Evolutionary conservation across 805 yeast species (phyloP).

Genomic region (Zygosaccharomyces pseudorouxii): DNA sequence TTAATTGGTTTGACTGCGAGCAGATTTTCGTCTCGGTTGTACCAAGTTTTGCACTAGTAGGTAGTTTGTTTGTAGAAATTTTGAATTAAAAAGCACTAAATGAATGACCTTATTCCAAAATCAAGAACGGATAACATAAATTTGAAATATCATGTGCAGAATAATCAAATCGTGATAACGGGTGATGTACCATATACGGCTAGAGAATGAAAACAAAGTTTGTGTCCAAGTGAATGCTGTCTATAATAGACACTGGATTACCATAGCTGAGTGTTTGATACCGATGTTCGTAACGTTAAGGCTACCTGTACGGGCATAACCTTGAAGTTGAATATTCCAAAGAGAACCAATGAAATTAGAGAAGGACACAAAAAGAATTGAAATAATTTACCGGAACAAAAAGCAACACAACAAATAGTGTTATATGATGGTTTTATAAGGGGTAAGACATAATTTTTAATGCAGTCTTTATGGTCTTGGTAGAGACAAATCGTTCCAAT

Average conservation of each 20-base stretch:
- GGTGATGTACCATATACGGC: conserved; percentile 38
- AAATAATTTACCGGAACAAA: conserved; percentile 26
- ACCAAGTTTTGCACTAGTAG: conserved; percentile 19
- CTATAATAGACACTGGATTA: conserved; percentile 38
- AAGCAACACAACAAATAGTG: not conserved
- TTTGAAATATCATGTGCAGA: conserved; percentile 43
- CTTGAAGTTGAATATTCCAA: conserved; percentile 40
- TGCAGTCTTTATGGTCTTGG: conserved; percentile 8
- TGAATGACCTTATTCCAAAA: too few species aligned
- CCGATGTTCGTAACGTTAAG: conserved; percentile 41
- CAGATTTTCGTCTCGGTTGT: conserved; percentile 18
- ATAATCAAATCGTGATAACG: conserved; percentile 39
- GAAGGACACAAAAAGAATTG: conserved; percentile 25
- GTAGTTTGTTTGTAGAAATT: conserved; percentile 8
- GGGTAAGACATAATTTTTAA: not conserved
- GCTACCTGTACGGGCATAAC: conserved; percentile 45
- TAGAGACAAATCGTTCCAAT: conserved; percentile 16
- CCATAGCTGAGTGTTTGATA: conserved; percentile 35
- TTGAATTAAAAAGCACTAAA: too few species aligned
- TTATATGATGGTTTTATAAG: too few species aligned
- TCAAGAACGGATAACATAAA: conserved; percentile 33
- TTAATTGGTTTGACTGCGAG: conserved; percentile 22
- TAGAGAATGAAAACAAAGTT: conserved; percentile 18
- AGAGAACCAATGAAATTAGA: conserved; percentile 23
- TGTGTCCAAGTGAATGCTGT: conserved; percentile 34